Base-by-base conservation (phyloP, 2,329 filamentous ascomycete species). In the Drechmeria coniospora region DNA sequence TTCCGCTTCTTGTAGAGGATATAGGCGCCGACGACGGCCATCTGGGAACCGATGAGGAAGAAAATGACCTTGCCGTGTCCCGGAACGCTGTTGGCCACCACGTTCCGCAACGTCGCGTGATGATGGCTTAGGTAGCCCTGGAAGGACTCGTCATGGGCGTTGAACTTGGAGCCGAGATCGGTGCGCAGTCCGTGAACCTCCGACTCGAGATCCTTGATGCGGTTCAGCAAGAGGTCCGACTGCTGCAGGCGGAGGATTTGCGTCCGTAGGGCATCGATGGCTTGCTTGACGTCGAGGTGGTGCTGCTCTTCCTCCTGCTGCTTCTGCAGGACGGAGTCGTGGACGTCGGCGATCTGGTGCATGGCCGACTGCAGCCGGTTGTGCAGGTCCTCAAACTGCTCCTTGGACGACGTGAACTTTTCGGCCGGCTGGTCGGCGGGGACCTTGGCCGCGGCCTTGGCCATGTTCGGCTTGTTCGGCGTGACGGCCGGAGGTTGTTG, bases 331-430 rank as follows among this genome's bases (percentile, higher is more conserved):
- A 77, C 51, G 31, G 70, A 56, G 23, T 63, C 63, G 50, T 71
- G 73, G 31, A 82, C 59, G 39, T 64, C 65, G 13, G 63, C 62
- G 23, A 83, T 56, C 43, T 79, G 74, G 52, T 82, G 74, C 50
- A 72, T 73, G 32, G 82, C 61, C 40, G 61, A 64, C 50, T 86
- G 82, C 12, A 95, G 59, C 18, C 84, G 79, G 57, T 79, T 79
- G 59, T 92, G 79, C 10, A 95, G 65, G 47, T 94, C 86, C 19
- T 67, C 65, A 47, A 94, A 87, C 51, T 93, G 83, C 9, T 57
- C 55, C 39, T 56, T 55, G 37, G 64, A 65, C 24, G 55, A 60
- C 14, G 56, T 52, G 44, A 65, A 64, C 18, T 46, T 43, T 25
- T 65, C 57, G 27, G 68, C 50, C 19, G 55, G 46, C 32, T 56